Conservation (phyloP, 306 rosid genomes). For the Begonia peltatifolia region DNA sequence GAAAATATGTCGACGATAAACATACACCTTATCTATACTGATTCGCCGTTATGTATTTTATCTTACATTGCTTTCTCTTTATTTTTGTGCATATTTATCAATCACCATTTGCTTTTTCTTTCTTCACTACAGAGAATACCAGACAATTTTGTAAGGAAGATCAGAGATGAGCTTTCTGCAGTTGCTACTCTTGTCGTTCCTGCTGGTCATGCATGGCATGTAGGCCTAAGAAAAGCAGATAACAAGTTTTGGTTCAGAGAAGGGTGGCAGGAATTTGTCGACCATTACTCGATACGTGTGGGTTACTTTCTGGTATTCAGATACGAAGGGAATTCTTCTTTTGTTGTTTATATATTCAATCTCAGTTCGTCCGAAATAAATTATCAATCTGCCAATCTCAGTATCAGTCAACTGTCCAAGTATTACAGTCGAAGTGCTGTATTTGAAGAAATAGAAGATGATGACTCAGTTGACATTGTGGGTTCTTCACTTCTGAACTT, state of each 20-base stretch:
- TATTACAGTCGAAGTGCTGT: conserved; percentile 25
- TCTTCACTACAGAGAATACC: conserved; percentile 59
- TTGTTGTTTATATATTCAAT: conserved; percentile 55
- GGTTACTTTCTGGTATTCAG: conserved; percentile 72
- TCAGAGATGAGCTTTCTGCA: conserved; percentile 52
- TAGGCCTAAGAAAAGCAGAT: conserved; percentile 53
- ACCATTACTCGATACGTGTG: conserved; percentile 43
- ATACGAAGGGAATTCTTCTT: conserved; percentile 65
- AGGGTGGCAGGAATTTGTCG: conserved; percentile 80
- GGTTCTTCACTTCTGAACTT: conserved; percentile 23
- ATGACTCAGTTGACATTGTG: conserved; percentile 36
- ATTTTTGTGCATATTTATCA: too few species aligned
- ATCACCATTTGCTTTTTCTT: not conserved
- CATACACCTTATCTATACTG: not conserved
- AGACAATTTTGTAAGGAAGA: conserved; percentile 51
- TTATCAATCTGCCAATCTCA: conserved; percentile 33
- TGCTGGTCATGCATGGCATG: conserved; percentile 64
- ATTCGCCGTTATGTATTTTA: not conserved
- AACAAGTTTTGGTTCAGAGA: conserved; percentile 56
- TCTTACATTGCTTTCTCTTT: not conserved
- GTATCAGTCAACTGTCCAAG: conserved; percentile 29
- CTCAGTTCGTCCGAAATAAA: conserved; percentile 63
- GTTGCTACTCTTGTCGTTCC: conserved; percentile 55
- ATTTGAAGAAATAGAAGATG: conserved; percentile 82
- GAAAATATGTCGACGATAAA: too few species aligned